Conservation (phyloP, 2,329 filamentous ascomycete species). For the Colletotrichum lindemuthianum region DNA sequence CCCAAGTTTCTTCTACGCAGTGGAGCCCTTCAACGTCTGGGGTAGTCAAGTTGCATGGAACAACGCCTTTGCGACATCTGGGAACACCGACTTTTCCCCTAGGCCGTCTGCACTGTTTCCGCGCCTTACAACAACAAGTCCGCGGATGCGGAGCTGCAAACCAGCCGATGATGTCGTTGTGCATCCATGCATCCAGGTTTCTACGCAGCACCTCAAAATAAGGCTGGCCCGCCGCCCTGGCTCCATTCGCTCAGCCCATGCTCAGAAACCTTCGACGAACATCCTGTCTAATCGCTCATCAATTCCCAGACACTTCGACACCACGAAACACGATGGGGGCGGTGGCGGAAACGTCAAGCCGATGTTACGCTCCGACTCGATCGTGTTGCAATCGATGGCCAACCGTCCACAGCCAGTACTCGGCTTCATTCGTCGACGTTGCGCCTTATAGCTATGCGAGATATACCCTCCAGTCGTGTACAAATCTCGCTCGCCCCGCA, state of each 20-base stretch:
- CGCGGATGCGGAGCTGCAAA: not conserved
- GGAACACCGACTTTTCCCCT: not conserved
- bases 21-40: not conserved
- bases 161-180: constrained; percentile 3
- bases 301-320: no score
- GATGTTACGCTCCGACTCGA: no score
- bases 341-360: no score
- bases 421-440: no score
- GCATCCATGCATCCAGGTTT: not conserved
- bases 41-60: not conserved
- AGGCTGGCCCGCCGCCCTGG: not conserved
- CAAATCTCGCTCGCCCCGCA: not conserved
- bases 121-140: not conserved
- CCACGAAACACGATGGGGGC: no score
- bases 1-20: not conserved
- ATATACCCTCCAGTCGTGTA: not conserved
- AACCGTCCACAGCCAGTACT: no score
- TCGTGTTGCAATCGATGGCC: no score
- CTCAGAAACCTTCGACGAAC: no score
- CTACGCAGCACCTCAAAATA: not conserved
- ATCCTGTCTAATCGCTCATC: no score
- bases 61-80: not conserved
- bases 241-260: not conserved
- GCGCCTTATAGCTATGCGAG: no score
- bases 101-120: not conserved